These are phyloP conservation scores for Ilyonectria mors-panacis DNA, from an alignment of 2,329 filamentous ascomycete species.

Conservation along the genomic window DNA sequence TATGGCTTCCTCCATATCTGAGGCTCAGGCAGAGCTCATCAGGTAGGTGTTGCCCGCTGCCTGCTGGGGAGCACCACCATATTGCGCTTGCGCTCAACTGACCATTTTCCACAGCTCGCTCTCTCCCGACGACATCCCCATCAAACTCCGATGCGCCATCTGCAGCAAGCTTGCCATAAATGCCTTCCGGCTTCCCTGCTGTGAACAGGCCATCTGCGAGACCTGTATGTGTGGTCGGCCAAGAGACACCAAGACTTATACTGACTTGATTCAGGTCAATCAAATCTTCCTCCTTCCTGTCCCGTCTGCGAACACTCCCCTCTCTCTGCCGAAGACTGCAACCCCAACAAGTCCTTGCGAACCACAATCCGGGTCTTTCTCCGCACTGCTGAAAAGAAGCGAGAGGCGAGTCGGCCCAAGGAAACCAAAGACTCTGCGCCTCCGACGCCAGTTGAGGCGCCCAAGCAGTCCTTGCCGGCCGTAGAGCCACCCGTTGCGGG, in stretches of 20 bases:
- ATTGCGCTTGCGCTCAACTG: constrained; percentile 27
- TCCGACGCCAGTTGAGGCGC: constrained; percentile 59
- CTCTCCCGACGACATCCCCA: constrained; percentile 88
- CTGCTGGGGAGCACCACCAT: constrained; percentile 2
- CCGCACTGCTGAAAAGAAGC: constrained; percentile 91
- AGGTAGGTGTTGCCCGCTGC: constrained; percentile 57
- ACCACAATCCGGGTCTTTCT: constrained; percentile 94
- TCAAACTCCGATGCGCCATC: constrained; percentile 93
- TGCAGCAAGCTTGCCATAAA: constrained; percentile 94
- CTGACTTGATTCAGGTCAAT: constrained; percentile 72
- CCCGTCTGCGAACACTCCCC: constrained; percentile 95
- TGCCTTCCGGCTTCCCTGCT: constrained; percentile 92
- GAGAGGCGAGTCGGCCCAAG: constrained; percentile 74
- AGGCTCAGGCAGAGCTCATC: constrained; percentile 72
- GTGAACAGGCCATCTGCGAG: constrained; percentile 95
- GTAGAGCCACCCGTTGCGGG: constrained; percentile 40
- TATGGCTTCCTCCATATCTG: constrained; percentile 58
- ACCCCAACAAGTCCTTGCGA: constrained; percentile 89
- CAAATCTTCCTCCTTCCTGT: constrained; percentile 82
- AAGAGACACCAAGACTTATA: not conserved
- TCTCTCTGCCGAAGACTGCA: constrained; percentile 88
- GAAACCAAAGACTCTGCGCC: constrained; percentile 60
- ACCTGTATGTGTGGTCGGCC: constrained; percentile 70
- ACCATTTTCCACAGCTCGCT: constrained; percentile 73
- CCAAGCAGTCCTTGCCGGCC: constrained; percentile 51